These are phyloP conservation scores for Aspergillus sclerotioniger DNA, from an alignment of 495 filamentous ascomycete species.

Conservation along the genomic window DNA sequence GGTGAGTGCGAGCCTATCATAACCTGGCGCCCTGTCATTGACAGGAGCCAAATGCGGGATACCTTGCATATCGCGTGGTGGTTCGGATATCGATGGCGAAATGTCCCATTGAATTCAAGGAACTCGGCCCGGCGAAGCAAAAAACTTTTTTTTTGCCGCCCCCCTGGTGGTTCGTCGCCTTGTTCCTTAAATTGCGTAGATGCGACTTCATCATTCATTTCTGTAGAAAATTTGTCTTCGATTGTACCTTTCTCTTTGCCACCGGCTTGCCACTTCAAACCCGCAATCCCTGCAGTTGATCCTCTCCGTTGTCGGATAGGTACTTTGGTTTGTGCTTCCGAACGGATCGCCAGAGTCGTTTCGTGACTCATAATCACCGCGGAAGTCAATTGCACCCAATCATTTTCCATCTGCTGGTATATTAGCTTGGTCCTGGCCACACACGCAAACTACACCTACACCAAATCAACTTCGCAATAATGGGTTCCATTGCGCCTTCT, in stretches of 20 bases:
- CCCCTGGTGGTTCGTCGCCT: not conserved
- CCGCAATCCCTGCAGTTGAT: not conserved
- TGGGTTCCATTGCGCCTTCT: constrained; percentile 37
- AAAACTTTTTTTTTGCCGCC: constrained; percentile 17
- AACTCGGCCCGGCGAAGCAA: constrained; percentile 2
- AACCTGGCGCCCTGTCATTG: not conserved
- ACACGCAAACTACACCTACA: not conserved
- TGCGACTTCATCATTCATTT: not conserved
- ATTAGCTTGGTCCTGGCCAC: not conserved
- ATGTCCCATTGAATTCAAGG: constrained; percentile 3
- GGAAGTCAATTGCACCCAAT: constrained; percentile 1
- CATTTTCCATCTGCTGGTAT: not conserved
- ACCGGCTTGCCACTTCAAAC: not conserved
- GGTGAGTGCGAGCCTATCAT: not conserved
- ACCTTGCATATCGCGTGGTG: not conserved
- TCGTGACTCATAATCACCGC: constrained; percentile 16
- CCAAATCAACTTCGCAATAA: constrained; percentile 19
- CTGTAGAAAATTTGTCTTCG: not conserved
- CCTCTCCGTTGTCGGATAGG: not conserved
- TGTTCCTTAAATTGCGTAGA: not conserved
- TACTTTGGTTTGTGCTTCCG: not conserved
- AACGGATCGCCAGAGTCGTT: not conserved
- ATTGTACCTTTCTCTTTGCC: not conserved
- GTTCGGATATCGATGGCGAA: constrained; percentile 22
- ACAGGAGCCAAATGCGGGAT: not conserved